Evolutionary conservation across 352 stramenopile species (phyloP).

Genomic region (Globisporangium paddicum): DNA sequence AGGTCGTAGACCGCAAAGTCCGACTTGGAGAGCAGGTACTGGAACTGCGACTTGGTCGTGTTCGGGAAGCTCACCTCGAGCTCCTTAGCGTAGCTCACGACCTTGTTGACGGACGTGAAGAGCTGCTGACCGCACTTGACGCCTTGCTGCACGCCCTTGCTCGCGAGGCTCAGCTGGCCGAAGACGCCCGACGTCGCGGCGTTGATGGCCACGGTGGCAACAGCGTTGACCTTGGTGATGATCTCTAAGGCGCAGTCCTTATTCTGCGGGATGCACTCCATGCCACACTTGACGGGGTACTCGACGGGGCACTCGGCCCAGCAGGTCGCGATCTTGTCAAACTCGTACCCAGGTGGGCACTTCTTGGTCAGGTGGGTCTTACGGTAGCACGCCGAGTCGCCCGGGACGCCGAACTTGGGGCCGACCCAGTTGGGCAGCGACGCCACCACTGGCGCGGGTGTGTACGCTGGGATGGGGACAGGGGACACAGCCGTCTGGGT

Average conservation of each 20-base stretch:
- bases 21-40: constrained; percentile 48
- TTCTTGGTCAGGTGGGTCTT: constrained; percentile 18
- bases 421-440: constrained; percentile 20
- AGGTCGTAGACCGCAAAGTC: constrained; percentile 52
- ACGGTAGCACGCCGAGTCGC: constrained; percentile 19
- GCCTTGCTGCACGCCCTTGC: constrained; percentile 34
- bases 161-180: constrained; percentile 31
- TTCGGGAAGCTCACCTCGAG: constrained; percentile 27
- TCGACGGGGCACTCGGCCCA: constrained; percentile 69
- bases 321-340: constrained; percentile 44
- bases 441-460: not conserved
- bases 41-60: constrained; percentile 46
- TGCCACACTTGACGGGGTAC: constrained; percentile 67
- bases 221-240: constrained; percentile 39
- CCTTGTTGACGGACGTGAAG: constrained; percentile 36
- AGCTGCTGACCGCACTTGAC: constrained; percentile 50
- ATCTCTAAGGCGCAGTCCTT: constrained; percentile 48
- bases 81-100: constrained; percentile 37
- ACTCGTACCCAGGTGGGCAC: constrained; percentile 19
- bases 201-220: constrained; percentile 49
- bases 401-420: constrained; percentile 12
- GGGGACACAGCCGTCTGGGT: not conserved
- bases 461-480: not conserved
- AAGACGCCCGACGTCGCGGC: constrained; percentile 50
- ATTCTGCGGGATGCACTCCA: constrained; percentile 70